A percentile compares a stretch with the other conserved stretches of the same genome.
Evolutionary conservation across 2,329 filamentous ascomycete genomes (phyloP).

Genomic region (Claviceps fusiformis): DNA sequence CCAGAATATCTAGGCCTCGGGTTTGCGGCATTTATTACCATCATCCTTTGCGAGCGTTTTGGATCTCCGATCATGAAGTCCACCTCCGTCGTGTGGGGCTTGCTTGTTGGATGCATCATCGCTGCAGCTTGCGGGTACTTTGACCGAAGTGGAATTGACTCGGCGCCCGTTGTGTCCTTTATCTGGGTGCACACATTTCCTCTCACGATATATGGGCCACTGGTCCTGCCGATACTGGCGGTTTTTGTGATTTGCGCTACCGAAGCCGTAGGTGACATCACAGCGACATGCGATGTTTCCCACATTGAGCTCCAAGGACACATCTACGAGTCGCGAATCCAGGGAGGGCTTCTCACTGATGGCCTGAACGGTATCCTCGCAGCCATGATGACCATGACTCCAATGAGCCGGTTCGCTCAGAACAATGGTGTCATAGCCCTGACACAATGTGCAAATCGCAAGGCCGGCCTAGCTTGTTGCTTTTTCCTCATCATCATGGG

Average conservation of each 20-base stretch:
- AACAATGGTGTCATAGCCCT: slow-evolving; percentile 78
- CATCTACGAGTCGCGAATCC: slow-evolving; percentile 62
- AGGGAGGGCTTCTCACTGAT: slow-evolving; percentile 67
- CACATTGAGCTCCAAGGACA: slow-evolving; percentile 59
- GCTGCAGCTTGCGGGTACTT: slow-evolving; percentile 70
- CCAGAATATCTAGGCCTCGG: slow-evolving; percentile 67
- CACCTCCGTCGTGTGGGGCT: slow-evolving; percentile 59
- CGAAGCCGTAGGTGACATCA: slow-evolving; percentile 70
- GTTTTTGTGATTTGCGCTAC: slow-evolving; percentile 62
- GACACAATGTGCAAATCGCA: slow-evolving; percentile 68
- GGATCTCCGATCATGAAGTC: slow-evolving; percentile 78
- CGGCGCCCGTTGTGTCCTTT: slow-evolving; percentile 59
- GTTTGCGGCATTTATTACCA: slow-evolving; percentile 67
- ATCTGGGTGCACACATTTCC: slow-evolving; percentile 70
- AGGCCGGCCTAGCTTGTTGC: slow-evolving; percentile 65
- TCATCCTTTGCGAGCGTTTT: slow-evolving; percentile 69
- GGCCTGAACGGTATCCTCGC: slow-evolving; percentile 64
- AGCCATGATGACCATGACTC: slow-evolving; percentile 65
- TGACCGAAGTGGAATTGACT: slow-evolving; percentile 55
- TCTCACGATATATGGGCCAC: slow-evolving; percentile 55
- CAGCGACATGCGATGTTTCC: slow-evolving; percentile 69
- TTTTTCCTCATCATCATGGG: slow-evolving; percentile 71
- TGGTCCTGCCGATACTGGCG: slow-evolving; percentile 58
- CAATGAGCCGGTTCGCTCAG: slow-evolving; percentile 69
- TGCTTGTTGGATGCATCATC: slow-evolving; percentile 65